Percentiles rank a stretch among this genome's conserved stretches.
Evolutionary conservation across 2,329 filamentous ascomycete genomes (phyloP).

Genomic region (Arthrobotrys sphaeroides): DNA sequence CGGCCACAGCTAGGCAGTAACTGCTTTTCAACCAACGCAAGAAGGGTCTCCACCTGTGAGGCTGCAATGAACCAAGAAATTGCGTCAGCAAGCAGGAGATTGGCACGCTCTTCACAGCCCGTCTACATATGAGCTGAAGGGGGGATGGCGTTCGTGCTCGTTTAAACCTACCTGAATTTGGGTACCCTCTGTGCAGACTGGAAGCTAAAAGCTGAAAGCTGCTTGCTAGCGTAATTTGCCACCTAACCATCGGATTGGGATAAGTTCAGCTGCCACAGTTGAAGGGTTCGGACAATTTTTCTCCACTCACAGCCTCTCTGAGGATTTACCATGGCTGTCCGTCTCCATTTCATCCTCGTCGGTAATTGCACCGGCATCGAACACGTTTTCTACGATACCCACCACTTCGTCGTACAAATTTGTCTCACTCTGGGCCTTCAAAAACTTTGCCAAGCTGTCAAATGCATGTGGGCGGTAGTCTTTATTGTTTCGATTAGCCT

Average conservation of each 20-base stretch:
- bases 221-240: slow-evolving; percentile 55
- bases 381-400: slow-evolving; percentile 70
- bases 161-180: slow-evolving; percentile 50
- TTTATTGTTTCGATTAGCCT: slow-evolving; percentile 92
- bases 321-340: slow-evolving; percentile 64
- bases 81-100: slow-evolving; percentile 48
- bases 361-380: slow-evolving; percentile 67
- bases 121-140: slow-evolving; percentile 27
- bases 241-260: slow-evolving; percentile 46
- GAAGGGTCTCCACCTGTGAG: slow-evolving; percentile 49
- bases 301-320: slow-evolving; percentile 59
- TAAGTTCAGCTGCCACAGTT: slow-evolving; percentile 42
- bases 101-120: slow-evolving; percentile 1
- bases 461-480: slow-evolving; percentile 81
- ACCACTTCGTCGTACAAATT: slow-evolving; percentile 75
- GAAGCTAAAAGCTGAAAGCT: slow-evolving; percentile 55
- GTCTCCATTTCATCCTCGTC: slow-evolving; percentile 76
- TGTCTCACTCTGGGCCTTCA: slow-evolving; percentile 73
- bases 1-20: slow-evolving; percentile 53
- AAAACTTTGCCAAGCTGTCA: slow-evolving; percentile 75
- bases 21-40: slow-evolving; percentile 49
- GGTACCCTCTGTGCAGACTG: slow-evolving; percentile 42
- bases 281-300: slow-evolving; percentile 43
- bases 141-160: slow-evolving; percentile 24
- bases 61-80: slow-evolving; percentile 41